phyloP scores from a whole-genome alignment of 2,329 filamentous ascomycete species.

The Sporothrix curviconia region DNA sequence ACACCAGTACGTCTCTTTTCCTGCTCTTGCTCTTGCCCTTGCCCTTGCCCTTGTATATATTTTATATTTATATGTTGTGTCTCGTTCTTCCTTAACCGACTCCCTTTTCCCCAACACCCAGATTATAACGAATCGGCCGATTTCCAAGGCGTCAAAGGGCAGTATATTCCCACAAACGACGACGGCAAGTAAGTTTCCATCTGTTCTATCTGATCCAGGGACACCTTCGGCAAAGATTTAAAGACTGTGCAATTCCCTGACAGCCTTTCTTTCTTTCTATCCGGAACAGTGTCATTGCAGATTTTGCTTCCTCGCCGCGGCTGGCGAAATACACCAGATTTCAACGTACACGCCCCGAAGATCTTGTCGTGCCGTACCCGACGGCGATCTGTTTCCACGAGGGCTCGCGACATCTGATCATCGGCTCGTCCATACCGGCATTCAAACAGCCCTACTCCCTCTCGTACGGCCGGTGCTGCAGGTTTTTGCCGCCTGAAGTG shows the following conservation, averaged over 20 bases:
- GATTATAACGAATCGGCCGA: too few relatives aligned
- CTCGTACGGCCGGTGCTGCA: too few relatives aligned
- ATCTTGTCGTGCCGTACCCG: slow-evolving; percentile 26
- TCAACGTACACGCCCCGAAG: slow-evolving; percentile 3
- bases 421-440: slow-evolving; percentile 27
- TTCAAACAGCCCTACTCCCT: neutral
- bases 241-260: slow-evolving; percentile 30
- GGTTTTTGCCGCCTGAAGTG: slow-evolving; percentile 6
- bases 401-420: slow-evolving; percentile 35
- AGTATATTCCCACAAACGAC: too few relatives aligned
- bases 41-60: neutral
- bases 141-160: too few relatives aligned
- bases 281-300: neutral
- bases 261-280: neutral
- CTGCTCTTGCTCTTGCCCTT: neutral
- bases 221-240: slow-evolving; percentile 36
- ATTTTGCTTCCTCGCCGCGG: neutral
- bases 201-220: too few relatives aligned
- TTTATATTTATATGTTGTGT: slow-evolving; percentile 25
- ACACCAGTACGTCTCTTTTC: slow-evolving; percentile 32
- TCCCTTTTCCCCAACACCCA: neutral
- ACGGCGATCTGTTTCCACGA: slow-evolving; percentile 44
- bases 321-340: neutral
- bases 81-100: too few relatives aligned
- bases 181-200: too few relatives aligned